These are phyloP conservation scores for Exophiala aquamarina DNA, from an alignment of 2,329 filamentous ascomycete genomes.

Conservation along the genomic window DNA sequence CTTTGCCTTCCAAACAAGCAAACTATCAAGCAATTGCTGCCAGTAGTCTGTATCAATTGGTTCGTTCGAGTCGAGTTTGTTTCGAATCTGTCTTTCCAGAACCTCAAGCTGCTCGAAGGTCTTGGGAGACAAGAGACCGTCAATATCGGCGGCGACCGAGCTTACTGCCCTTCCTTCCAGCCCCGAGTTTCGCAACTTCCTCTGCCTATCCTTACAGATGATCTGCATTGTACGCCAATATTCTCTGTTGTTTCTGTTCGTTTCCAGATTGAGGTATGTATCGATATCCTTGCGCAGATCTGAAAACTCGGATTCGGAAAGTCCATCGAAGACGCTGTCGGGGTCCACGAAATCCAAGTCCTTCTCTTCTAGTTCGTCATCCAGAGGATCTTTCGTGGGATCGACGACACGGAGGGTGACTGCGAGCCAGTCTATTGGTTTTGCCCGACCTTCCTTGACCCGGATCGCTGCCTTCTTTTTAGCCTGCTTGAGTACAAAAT, in stretches of 20 bases:
- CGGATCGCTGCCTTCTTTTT: constrained; percentile 98
- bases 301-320: constrained; percentile 65
- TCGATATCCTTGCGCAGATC: constrained; percentile 83
- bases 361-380: constrained; percentile 76
- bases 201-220: constrained; percentile 74
- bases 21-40: constrained; percentile 83
- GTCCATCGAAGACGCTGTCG: constrained; percentile 72
- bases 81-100: constrained; percentile 81
- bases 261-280: constrained; percentile 76
- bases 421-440: constrained; percentile 89
- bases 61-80: constrained; percentile 84
- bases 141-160: constrained; percentile 83
- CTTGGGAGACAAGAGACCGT: constrained; percentile 82
- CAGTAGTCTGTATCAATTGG: constrained; percentile 96
- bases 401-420: constrained; percentile 90
- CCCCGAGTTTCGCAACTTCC: constrained; percentile 59
- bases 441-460: constrained; percentile 85
- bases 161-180: constrained; percentile 73
- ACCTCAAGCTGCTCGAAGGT: constrained; percentile 80
- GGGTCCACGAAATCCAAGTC: constrained; percentile 81
- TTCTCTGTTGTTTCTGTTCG: constrained; percentile 71
- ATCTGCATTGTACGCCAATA: constrained; percentile 90
- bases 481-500: constrained; percentile 91
- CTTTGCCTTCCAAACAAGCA: constrained; percentile 89
- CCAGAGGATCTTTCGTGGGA: constrained; percentile 71